Conservation (phyloP, 345 rosid genomes). For the Luvunga scandens region DNA sequence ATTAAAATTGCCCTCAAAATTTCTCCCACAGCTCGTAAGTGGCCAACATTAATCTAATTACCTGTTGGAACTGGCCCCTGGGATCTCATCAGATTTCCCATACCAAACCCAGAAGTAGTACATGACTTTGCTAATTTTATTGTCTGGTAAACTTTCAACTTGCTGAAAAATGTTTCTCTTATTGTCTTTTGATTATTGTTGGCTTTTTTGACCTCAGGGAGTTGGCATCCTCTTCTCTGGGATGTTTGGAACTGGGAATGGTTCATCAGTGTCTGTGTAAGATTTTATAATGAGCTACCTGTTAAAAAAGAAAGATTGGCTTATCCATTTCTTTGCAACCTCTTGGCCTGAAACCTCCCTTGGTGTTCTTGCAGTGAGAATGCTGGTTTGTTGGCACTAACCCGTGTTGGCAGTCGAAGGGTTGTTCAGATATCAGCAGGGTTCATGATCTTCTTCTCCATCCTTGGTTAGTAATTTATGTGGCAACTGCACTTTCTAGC, state of each 20-base stretch:
- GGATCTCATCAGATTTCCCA: not conserved
- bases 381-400: slow-evolving; percentile 84
- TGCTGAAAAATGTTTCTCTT: not conserved
- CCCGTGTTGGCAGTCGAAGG: slow-evolving; percentile 87
- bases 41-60: not conserved
- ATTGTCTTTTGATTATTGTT: not conserved
- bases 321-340: slow-evolving; percentile 6
- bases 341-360: not conserved
- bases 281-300: slow-evolving; percentile 21
- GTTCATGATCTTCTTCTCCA: slow-evolving; percentile 95
- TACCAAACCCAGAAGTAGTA: not conserved
- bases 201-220: slow-evolving; percentile 49
- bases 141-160: not conserved
- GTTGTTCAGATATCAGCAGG: slow-evolving; percentile 93
- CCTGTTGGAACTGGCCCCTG: not conserved
- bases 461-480: slow-evolving; percentile 51
- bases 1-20: not conserved
- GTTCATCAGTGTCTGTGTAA: slow-evolving; percentile 88
- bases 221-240: slow-evolving; percentile 90
- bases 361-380: slow-evolving; percentile 56
- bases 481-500: not conserved
- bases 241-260: slow-evolving; percentile 92
- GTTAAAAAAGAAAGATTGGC: not conserved
- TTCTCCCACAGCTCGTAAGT: not conserved
- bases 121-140: not conserved